Conservation (phyloP, 140 eudicot species). For the Senecio squalidus region DNA sequence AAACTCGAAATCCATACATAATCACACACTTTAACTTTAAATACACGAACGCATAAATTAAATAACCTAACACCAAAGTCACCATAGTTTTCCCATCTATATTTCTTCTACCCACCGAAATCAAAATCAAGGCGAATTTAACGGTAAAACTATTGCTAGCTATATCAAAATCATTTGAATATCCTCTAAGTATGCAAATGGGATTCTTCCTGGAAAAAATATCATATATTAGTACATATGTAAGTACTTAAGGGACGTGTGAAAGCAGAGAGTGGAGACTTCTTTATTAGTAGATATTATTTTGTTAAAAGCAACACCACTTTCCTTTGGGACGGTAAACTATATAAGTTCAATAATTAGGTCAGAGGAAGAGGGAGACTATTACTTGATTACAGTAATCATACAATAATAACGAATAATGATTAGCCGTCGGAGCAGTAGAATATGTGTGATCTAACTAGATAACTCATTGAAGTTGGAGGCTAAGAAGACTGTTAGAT, state of each 20-base stretch:
- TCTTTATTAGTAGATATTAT: conserved; percentile 1
- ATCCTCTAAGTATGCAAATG: conserved; percentile 94
- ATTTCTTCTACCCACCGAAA: too few species aligned
- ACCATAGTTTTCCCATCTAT: too few species aligned
- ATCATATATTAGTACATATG: conserved; percentile 11
- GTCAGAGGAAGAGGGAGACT: background rate
- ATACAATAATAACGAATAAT: background rate
- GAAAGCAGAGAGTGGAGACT: background rate
- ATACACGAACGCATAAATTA: too few species aligned
- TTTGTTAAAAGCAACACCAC: background rate
- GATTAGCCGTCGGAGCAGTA: too few species aligned
- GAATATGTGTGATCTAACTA: background rate
- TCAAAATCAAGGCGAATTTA: too few species aligned
- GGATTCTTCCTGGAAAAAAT: conserved; percentile 78
- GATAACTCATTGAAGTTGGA: background rate
- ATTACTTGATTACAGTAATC: conserved; percentile 3
- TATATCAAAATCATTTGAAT: conserved; percentile 94
- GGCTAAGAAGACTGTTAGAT: background rate
- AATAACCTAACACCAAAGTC: too few species aligned
- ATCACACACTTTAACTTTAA: too few species aligned
- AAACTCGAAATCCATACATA: too few species aligned
- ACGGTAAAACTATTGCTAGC: too few species aligned
- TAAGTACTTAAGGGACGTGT: background rate
- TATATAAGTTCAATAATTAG: background rate
- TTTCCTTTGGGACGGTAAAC: background rate